These are phyloP conservation scores for Echium plantagineum DNA, from an alignment of 257 asterid species.

Conservation along the genomic window DNA sequence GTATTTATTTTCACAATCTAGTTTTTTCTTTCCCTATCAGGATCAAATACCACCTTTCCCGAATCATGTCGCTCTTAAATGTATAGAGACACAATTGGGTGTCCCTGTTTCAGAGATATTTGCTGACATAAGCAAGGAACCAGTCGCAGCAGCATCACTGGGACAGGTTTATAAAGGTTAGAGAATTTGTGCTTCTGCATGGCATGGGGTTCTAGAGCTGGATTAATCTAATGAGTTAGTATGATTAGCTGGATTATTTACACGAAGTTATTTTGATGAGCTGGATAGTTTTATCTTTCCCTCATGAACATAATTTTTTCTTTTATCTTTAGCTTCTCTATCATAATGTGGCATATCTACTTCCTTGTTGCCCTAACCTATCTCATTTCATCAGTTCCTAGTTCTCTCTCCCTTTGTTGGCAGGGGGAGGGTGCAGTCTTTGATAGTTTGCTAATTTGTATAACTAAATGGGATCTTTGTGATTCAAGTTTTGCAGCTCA, in stretches of 20 bases:
- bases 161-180: slow-evolving; percentile 98
- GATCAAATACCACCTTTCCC: slow-evolving; percentile 98
- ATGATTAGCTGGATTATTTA: not conserved
- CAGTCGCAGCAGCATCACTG: slow-evolving; percentile 93
- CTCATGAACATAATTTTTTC: not conserved
- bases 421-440: not conserved
- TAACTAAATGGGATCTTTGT: slow-evolving; percentile 16
- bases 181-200: slow-evolving; percentile 11
- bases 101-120: slow-evolving; percentile 68
- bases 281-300: not conserved
- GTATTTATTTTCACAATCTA: not conserved
- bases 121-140: slow-evolving; percentile 87
- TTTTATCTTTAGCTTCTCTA: not conserved
- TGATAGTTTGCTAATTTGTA: not conserved
- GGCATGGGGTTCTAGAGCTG: not conserved
- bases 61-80: slow-evolving; percentile 61
- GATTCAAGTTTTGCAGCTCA: slow-evolving; percentile 93
- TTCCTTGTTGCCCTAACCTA: not conserved
- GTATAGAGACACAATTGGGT: slow-evolving; percentile 82
- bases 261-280: not conserved
- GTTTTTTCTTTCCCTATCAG: slow-evolving; percentile 32
- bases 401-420: not conserved
- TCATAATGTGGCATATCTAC: not conserved
- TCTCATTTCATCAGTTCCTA: not conserved
- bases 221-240: not conserved